A percentile compares a stretch with the other conserved stretches of the same genome.
phyloP scores from a whole-genome alignment of 192 early-diverging fungal genomes.

The Backusella macrospora region DNA sequence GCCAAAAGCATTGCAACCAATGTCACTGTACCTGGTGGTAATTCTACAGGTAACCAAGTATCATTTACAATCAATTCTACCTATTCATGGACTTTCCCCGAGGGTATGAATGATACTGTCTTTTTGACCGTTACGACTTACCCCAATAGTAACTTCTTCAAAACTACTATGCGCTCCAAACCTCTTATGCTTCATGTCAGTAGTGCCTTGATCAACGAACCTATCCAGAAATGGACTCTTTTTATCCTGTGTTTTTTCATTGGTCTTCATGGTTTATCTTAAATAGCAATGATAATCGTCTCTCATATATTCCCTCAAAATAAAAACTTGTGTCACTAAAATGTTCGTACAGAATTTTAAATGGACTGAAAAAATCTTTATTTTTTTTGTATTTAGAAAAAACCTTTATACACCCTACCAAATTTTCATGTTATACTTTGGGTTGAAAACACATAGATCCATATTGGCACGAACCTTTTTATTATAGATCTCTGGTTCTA shows the following conservation, averaged over 20 bases:
- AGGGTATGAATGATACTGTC: constrained; percentile 17
- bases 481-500: too few relatives aligned
- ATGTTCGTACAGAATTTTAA: too few relatives aligned
- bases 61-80: constrained; percentile 16
- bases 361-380: too few relatives aligned
- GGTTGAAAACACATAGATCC: too few relatives aligned
- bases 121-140: constrained; percentile 16
- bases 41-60: constrained; percentile 21
- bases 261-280: not conserved
- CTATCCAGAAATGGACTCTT: not conserved
- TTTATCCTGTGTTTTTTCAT: not conserved
- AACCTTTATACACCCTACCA: not conserved
- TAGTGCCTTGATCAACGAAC: not conserved
- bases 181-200: constrained; percentile 19
- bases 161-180: not conserved
- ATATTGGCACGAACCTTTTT: too few relatives aligned
- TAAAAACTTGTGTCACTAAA: not conserved
- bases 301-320: too few relatives aligned
- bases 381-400: too few relatives aligned
- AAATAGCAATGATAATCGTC: constrained; percentile 5
- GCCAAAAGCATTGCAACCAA: constrained; percentile 16
- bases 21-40: constrained; percentile 20
- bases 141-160: not conserved
- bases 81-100: constrained; percentile 27
- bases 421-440: not conserved